Conservation (phyloP, 1,284 basidiomycete genomes). For the Macrocystidia cucumis region DNA sequence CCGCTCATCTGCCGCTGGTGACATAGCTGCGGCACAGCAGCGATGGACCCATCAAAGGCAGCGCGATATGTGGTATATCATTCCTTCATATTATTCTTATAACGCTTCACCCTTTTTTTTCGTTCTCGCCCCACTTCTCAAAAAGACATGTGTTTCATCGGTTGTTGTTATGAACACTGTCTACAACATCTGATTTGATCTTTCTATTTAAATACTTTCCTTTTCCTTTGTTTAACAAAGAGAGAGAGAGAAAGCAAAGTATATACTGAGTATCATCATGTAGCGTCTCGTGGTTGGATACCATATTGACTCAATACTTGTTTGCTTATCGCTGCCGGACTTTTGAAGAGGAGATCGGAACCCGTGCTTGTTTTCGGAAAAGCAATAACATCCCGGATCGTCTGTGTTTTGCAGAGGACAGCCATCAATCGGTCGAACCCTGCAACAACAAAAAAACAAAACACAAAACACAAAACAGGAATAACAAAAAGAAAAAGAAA, state of each 20-base stretch:
- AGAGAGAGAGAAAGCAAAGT: no score
- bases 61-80: no score
- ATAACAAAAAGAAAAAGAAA: conserved; percentile 6
- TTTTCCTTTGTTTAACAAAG: no score
- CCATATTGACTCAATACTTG: conserved; percentile 60
- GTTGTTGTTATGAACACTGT: no score
- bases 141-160: no score
- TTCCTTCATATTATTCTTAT: conserved; percentile 12
- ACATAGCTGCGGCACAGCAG: no score
- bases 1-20: no score
- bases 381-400: conserved; percentile 92
- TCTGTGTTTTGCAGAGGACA: conserved; percentile 77
- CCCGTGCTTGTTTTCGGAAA: conserved; percentile 89
- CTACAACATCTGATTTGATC: not conserved
- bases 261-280: conserved; percentile 10
- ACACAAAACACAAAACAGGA: no score
- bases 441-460: no score
- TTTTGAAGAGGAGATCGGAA: conserved; percentile 84
- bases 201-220: conserved; percentile 9
- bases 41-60: no score
- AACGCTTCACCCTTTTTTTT: no score
- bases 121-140: no score
- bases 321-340: conserved; percentile 58
- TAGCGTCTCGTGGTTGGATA: conserved; percentile 28
- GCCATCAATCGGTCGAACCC: conserved; percentile 92